Evolutionary conservation across 495 filamentous ascomycete genomes (phyloP).

Genomic region (Trichoderma gamsii): DNA sequence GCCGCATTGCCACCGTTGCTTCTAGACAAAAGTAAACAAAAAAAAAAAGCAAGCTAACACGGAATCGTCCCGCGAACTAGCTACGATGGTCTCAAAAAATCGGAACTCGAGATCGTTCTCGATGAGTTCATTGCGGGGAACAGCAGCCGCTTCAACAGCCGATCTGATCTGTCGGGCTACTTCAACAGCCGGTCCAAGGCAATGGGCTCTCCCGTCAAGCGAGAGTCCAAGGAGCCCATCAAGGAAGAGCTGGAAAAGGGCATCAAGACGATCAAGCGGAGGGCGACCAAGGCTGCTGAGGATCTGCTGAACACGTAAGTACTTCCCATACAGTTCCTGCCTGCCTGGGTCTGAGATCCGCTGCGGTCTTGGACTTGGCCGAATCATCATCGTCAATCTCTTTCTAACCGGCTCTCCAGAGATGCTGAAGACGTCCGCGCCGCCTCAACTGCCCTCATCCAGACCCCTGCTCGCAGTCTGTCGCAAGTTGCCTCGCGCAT

Average conservation of each 20-base stretch:
- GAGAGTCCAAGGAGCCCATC: conserved; percentile 41
- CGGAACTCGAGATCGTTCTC: conserved; percentile 71
- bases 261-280: conserved; percentile 37
- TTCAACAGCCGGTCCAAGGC: conserved; percentile 58
- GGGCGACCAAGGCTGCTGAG: conserved; percentile 44
- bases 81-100: conserved; percentile 65
- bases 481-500: conserved; percentile 43
- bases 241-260: conserved; percentile 40
- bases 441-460: conserved; percentile 43
- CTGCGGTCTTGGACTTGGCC: neutral
- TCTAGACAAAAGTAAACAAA: neutral
- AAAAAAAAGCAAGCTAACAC: conserved; percentile 12
- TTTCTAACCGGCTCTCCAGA: conserved; percentile 14
- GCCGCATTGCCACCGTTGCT: neutral
- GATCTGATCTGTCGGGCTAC: conserved; percentile 65
- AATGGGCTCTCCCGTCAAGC: conserved; percentile 70
- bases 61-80: conserved; percentile 36
- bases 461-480: conserved; percentile 53
- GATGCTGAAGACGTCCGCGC: conserved; percentile 27
- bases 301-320: conserved; percentile 42
- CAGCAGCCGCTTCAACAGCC: conserved; percentile 49
- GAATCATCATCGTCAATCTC: neutral
- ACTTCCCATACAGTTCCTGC: conserved; percentile 5
- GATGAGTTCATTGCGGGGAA: conserved; percentile 70
- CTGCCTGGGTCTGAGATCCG: neutral